phyloP scores from a whole-genome alignment of 148 eudicot genomes.

The Silene conica region DNA sequence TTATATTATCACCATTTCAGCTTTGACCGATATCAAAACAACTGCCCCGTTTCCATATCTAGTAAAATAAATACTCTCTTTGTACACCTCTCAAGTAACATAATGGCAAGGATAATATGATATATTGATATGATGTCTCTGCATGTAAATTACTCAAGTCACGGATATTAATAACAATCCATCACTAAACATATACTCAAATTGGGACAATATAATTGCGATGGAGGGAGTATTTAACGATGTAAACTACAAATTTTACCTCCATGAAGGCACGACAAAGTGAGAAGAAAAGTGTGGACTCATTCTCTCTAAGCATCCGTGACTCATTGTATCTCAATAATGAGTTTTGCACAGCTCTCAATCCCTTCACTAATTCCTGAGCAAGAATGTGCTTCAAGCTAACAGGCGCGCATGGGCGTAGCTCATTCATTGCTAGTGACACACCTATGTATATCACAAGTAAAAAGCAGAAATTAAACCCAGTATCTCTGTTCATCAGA shows the following conservation, averaged over 20 bases:
- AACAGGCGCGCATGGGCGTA: conserved; percentile 94
- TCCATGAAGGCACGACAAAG: conserved; percentile 91
- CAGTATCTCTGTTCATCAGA: background rate
- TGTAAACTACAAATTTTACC: conserved; percentile 33
- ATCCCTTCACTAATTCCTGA: conserved; percentile 79
- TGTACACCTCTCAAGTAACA: no score
- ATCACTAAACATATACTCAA: background rate
- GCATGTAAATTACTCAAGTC: no score
- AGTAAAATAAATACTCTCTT: no score
- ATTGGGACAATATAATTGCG: background rate
- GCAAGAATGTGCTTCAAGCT: conserved; percentile 89
- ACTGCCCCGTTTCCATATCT: no score
- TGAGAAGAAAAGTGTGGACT: conserved; percentile 83
- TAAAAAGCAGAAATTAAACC: conserved; percentile 5
- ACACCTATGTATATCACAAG: conserved; percentile 54
- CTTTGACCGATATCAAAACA: no score
- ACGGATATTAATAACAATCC: no score
- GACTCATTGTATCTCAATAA: conserved; percentile 75
- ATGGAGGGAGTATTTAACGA: background rate
- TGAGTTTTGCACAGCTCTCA: conserved; percentile 84
- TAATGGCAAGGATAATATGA: background rate
- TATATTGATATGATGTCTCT: no score
- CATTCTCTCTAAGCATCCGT: conserved; percentile 75
- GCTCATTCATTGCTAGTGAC: conserved; percentile 90
- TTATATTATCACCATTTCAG: background rate